Evolutionary conservation across 176 grass and related monocot genomes (phyloP).

Genomic region (Triticum timopheevii): DNA sequence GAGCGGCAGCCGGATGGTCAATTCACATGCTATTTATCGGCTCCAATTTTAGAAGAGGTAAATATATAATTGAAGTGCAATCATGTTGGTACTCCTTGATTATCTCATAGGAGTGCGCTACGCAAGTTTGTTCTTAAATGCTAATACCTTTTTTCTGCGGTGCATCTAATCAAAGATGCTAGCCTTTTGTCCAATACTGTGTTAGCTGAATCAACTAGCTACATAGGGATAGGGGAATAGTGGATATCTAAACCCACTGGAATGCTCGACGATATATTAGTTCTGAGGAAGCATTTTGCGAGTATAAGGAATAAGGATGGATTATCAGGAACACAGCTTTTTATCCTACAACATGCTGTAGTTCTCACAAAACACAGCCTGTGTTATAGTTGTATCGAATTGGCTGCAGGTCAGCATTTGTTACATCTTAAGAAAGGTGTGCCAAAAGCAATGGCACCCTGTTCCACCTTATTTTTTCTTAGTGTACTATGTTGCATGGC

Average conservation of each 20-base stretch:
- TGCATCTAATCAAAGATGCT: background rate
- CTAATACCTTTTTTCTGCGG: background rate
- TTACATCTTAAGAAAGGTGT: conserved; percentile 6
- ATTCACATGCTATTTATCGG: conserved; percentile 85
- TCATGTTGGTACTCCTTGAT: conserved; percentile 12
- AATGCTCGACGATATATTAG: conserved; percentile 18
- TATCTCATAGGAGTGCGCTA: conserved; percentile 7
- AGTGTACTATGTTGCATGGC: conserved; percentile 1
- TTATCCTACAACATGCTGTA: background rate
- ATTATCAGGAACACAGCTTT: conserved; percentile 15
- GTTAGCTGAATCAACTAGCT: conserved; percentile 21
- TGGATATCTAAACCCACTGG: background rate
- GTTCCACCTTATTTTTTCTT: conserved; percentile 1
- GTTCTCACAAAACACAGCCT: background rate
- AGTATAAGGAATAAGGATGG: conserved; percentile 1
- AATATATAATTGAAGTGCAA: conserved; percentile 38
- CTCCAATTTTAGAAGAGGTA: conserved; percentile 91
- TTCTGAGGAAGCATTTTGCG: background rate
- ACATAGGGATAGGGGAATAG: background rate
- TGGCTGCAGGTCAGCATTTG: background rate
- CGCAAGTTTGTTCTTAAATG: background rate
- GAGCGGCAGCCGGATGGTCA: conserved; percentile 91
- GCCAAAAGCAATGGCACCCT: conserved; percentile 3
- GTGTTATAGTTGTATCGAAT: background rate
- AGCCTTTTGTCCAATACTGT: background rate